Evolutionary conservation across 108 stramenopile species (phyloP), one percentile per base, ranked within the genome.

Genomic region (Nannochloropsis oceanica): DNA sequence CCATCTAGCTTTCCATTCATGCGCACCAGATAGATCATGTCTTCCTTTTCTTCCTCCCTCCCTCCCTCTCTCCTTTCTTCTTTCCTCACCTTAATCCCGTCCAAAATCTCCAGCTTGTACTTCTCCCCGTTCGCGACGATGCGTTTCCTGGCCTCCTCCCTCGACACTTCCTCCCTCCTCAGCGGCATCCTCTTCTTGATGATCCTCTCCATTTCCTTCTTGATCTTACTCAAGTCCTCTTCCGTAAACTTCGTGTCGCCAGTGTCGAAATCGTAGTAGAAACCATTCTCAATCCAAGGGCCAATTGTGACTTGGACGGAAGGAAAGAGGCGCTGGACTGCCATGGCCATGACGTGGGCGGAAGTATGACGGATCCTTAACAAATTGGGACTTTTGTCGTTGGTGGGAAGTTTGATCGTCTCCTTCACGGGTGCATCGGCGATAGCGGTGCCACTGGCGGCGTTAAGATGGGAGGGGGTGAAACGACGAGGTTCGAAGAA

Each of bases 261-360:
- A 3, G 92, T 94, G 87, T 89, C 96, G 85, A 98, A 98, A 85
- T 98, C 97, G 88, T 98, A 98, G 86, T 97, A 98, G 86, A 97
- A 98, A 85, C 97, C 97, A 87, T 95, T 96, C 82, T 96, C 96
- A 80, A 98, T 98, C 97, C 97, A 98, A 1, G 97, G 97, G 14
- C 97, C 97, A 86, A 98, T 97, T 59, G 97, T 97, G 26, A 96
- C 96, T 90, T 98, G 96, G 14, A 95, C 95, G 83, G 94, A 94
- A 27, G 95, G 95, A 86, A 93, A 97, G 20, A 95, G 90, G 81
- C 91, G 87, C 89, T 98, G 96, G 44, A 98, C 97, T 11, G 97
- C 97, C 96, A 97, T 96, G 84, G 97, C 97, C 97, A 98, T 96
- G 50, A 98, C 96, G 90, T 98, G 97, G 12, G 96, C 95, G 42